Evolutionary conservation across 768 basidiomycete species (phyloP), one percentile per base, ranked within the genome.

Genomic region (Suillus discolor): DNA sequence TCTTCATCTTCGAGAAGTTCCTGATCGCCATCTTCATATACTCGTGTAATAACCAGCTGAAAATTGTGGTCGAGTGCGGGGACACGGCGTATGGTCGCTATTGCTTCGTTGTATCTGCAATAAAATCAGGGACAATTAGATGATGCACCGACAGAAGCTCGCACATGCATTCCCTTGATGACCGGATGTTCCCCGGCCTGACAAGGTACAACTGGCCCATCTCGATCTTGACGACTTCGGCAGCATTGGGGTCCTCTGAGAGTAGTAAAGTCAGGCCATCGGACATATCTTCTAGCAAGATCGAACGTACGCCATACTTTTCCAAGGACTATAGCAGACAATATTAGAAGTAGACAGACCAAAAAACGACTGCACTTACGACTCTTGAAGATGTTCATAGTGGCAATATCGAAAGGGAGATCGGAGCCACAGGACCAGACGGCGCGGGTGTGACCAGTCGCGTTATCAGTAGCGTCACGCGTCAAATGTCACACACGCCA

Each of bases 1-100:
- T 95, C 95, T 76, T 97, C 94, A 70, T 98, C 97, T 72, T 97
- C 96, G 20, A 98, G 79, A 49, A 98, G 77, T 72, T 97, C 92
- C 77, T 97, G 95, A 74, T 99, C 96, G 3, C 95, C 97, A 68
- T 99, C 97, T 70, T 99, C 95, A 73, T 93, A 99, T 1, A 97
- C 96, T 66, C 96, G 84, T n/a, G 96, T 97, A 62, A 98, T 89
- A 12, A 97, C 96, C 12, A 99, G 85, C 75, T 98, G 93, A 74
- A 90, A 93, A 78, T 87, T 89, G 83, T 88, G 93, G 69, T 86
- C 92, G 53, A 91, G 73, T 1, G 87, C 82, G 39, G 91, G 88
- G 57, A 92, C 87, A 65, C 96, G 88, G 64, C 97, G 88, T 74
- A 99, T 91, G 28, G 96, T 95, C 12, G 92, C 91, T 82, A 97